Conservation (phyloP, 345 rosid species). For the Hevea brasiliensis region DNA sequence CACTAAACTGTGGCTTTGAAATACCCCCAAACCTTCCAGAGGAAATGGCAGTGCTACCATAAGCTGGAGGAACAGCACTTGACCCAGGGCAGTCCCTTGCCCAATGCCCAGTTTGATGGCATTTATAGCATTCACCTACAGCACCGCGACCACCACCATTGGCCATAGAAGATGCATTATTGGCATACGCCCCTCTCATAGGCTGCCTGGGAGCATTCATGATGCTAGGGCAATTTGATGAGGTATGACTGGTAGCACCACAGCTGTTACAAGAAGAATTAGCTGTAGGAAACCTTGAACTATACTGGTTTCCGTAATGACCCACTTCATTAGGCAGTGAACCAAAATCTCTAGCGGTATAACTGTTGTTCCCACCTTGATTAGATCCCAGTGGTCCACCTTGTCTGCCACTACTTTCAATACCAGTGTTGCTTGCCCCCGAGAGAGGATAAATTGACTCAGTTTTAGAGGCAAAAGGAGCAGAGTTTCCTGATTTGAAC, state of each 20-base stretch:
- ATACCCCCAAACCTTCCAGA: constrained; percentile 49
- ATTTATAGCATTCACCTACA: constrained; percentile 51
- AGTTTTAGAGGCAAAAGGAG: constrained; percentile 25
- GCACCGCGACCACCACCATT: constrained; percentile 24
- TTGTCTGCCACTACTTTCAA: constrained; percentile 36
- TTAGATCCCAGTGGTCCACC: constrained; percentile 28
- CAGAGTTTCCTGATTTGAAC: constrained; percentile 41
- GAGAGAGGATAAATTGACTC: constrained; percentile 35
- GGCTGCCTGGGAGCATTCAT: constrained; percentile 53
- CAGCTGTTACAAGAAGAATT: constrained; percentile 48
- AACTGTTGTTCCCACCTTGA: constrained; percentile 16
- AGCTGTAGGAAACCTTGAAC: constrained; percentile 28
- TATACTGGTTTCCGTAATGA: constrained; percentile 51
- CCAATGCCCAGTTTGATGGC: constrained; percentile 69
- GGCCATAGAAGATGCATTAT: constrained; percentile 31
- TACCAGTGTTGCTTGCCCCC: constrained; percentile 25
- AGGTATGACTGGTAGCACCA: constrained; percentile 63
- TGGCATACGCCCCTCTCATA: constrained; percentile 32
- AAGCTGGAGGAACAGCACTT: constrained; percentile 38
- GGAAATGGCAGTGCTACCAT: constrained; percentile 38
- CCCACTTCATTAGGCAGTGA: constrained; percentile 41
- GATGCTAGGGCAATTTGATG: constrained; percentile 68
- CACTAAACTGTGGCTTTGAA: constrained; percentile 51
- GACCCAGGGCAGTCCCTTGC: constrained; percentile 59
- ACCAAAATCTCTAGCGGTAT: constrained; percentile 33